A percentile compares a stretch with the other conserved stretches of the same genome.
Evolutionary conservation across 2,329 filamentous ascomycete genomes (phyloP).

Genomic region (Claviceps pazoutovae): DNA sequence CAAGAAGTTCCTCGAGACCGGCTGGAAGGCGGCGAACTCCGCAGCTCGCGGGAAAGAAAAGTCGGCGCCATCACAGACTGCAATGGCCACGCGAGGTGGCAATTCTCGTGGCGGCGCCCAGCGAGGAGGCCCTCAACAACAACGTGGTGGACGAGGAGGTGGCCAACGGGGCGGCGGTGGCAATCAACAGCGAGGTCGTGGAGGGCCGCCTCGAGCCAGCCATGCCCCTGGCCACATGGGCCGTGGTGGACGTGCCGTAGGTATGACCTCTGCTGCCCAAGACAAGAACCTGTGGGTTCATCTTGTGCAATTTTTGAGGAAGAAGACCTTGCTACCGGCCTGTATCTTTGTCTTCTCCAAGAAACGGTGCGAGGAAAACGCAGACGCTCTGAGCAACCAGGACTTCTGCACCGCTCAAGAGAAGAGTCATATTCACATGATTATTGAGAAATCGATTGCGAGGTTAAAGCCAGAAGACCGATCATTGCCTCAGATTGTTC

Average conservation of each 20-base stretch:
- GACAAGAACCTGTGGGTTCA: conserved; percentile 97
- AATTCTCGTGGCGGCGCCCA: conserved; percentile 21
- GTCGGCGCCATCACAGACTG: conserved; percentile 31
- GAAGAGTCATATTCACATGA: conserved; percentile 96
- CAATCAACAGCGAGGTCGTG: conserved; percentile 38
- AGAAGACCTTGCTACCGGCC: conserved; percentile 72
- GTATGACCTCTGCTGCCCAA: conserved; percentile 78
- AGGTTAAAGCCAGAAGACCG: conserved; percentile 84
- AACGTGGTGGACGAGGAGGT: conserved; percentile 26
- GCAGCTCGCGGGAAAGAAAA: conserved; percentile 74
- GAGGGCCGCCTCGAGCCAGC: conserved; percentile 39
- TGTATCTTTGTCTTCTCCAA: conserved; percentile 99
- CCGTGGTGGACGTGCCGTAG: conserved; percentile 69
- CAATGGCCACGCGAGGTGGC: conserved; percentile 24
- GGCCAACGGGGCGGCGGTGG: conserved; percentile 35
- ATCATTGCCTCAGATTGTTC: conserved; percentile 78
- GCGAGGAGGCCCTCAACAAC: conserved; percentile 23
- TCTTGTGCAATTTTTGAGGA: conserved; percentile 79
- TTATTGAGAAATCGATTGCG: conserved; percentile 86
- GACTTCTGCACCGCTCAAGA: conserved; percentile 89
- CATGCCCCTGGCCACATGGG: conserved; percentile 75
- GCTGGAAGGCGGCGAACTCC: conserved; percentile 88
- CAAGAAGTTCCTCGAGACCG: conserved; percentile 80
- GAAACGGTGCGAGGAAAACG: conserved; percentile 93
- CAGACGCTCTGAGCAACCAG: conserved; percentile 84